Evolutionary conservation across 2,329 filamentous ascomycete species (phyloP).

Genomic region (Herpomyces periplanetae): DNA sequence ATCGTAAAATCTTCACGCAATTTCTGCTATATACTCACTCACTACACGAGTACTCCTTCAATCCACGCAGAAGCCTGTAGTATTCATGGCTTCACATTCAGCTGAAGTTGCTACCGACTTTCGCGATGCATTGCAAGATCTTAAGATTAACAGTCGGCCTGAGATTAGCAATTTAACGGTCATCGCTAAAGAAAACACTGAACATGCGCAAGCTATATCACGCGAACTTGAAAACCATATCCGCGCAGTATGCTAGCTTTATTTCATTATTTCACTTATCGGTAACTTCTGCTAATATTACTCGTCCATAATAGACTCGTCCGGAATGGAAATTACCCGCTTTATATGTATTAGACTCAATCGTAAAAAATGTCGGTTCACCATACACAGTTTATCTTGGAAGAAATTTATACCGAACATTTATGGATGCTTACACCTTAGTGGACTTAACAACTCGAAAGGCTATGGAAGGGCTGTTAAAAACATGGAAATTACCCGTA

Average conservation of each 20-base stretch:
- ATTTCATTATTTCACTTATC: too few species aligned
- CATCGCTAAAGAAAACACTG: slow-evolving; percentile 87
- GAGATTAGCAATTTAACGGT: slow-evolving; percentile 92
- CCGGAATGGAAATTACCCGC: slow-evolving; percentile 66
- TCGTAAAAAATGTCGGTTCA: slow-evolving; percentile 91
- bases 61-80: too few species aligned
- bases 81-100: slow-evolving; percentile 16
- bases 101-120: slow-evolving; percentile 86
- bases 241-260: slow-evolving; percentile 56
- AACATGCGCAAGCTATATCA: slow-evolving; percentile 72
- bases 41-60: too few species aligned
- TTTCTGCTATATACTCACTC: too few species aligned
- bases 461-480: slow-evolving; percentile 86
- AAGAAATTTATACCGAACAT: slow-evolving; percentile 59
- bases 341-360: slow-evolving; percentile 88
- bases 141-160: slow-evolving; percentile 58
- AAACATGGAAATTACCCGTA: slow-evolving; percentile 89
- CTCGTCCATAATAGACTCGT: slow-evolving; percentile 19
- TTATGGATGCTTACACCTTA: slow-evolving; percentile 78
- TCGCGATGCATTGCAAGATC: slow-evolving; percentile 58
- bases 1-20: too few species aligned
- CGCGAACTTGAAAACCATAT: slow-evolving; percentile 71
- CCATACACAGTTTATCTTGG: slow-evolving; percentile 88
- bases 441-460: slow-evolving; percentile 45
- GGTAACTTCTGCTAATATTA: slow-evolving; percentile 5